Evolutionary conservation across 2,329 filamentous ascomycete genomes (phyloP).

Genomic region (Hypoxylon sp.): DNA sequence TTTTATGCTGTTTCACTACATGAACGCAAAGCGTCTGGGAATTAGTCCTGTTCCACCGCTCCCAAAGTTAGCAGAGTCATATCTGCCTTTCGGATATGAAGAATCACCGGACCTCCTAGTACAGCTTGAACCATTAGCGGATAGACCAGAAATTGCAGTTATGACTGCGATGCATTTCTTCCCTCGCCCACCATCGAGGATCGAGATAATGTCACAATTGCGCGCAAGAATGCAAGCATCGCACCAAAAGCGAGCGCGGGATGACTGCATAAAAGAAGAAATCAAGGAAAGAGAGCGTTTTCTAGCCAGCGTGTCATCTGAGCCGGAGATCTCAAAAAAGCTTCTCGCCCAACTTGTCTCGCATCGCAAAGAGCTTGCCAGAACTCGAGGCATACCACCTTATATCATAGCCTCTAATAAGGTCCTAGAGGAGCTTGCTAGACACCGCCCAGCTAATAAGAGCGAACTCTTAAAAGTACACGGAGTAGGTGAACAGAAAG

Average conservation of each 20-base stretch:
- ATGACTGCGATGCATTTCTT: background rate
- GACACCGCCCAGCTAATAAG: conserved; percentile 9
- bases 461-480: conserved; percentile 13
- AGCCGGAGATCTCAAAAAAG: background rate
- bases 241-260: too few relatives aligned
- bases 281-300: background rate
- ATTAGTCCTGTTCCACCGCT: conserved; percentile 45
- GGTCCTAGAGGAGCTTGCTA: conserved; percentile 8
- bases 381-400: background rate
- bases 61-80: conserved; percentile 43
- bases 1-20: conserved; percentile 52
- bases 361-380: background rate
- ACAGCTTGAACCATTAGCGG: background rate
- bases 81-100: conserved; percentile 18
- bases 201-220: background rate
- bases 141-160: background rate
- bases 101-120: background rate
- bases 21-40: conserved; percentile 47
- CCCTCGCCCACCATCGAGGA: background rate
- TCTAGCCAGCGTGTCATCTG: background rate
- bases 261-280: background rate
- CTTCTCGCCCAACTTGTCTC: background rate
- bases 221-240: background rate
- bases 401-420: conserved; percentile 18
- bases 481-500: conserved; percentile 1